Evolutionary conservation across 2,329 filamentous ascomycete genomes (phyloP).

Genomic region (Exserohilum rostratum): DNA sequence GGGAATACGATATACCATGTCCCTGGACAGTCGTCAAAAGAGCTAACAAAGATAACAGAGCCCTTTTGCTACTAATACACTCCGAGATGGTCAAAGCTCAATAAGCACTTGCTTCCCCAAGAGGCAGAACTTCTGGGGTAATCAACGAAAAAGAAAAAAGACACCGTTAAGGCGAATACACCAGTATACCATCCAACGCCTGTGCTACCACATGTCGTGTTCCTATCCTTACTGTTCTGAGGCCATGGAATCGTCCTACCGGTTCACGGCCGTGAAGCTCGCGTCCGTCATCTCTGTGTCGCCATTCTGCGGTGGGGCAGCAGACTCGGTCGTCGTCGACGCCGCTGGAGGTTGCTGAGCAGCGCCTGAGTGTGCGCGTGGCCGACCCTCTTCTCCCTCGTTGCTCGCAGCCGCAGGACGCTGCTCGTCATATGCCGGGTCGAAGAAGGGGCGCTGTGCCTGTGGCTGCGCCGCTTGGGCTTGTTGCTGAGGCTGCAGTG

Average conservation of each 20-base stretch:
- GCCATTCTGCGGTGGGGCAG: conserved; percentile 40
- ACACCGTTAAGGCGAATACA: neutral
- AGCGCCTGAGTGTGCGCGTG: conserved; percentile 38
- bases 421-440: conserved; percentile 42
- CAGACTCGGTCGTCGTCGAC: conserved; percentile 25
- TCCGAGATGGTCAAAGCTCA: neutral
- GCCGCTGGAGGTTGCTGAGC: conserved; percentile 23
- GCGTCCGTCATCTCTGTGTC: conserved; percentile 51
- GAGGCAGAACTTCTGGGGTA: neutral
- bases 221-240: neutral
- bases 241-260: conserved; percentile 26
- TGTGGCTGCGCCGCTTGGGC: conserved; percentile 1
- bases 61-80: conserved; percentile 9
- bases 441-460: conserved; percentile 37
- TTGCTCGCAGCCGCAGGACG: conserved; percentile 27
- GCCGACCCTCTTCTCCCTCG: conserved; percentile 32
- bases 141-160: neutral
- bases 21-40: neutral
- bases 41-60: neutral
- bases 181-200: conserved; percentile 8
- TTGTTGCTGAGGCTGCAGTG: conserved; percentile 29
- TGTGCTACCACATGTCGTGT: conserved; percentile 7
- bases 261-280: conserved; percentile 48
- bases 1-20: neutral
- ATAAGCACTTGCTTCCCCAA: neutral